A percentile compares a stretch with the other conserved stretches of the same genome.
phyloP scores from a whole-genome alignment of 176 grass and related monocot species.

The Cymbopogon citratus region DNA sequence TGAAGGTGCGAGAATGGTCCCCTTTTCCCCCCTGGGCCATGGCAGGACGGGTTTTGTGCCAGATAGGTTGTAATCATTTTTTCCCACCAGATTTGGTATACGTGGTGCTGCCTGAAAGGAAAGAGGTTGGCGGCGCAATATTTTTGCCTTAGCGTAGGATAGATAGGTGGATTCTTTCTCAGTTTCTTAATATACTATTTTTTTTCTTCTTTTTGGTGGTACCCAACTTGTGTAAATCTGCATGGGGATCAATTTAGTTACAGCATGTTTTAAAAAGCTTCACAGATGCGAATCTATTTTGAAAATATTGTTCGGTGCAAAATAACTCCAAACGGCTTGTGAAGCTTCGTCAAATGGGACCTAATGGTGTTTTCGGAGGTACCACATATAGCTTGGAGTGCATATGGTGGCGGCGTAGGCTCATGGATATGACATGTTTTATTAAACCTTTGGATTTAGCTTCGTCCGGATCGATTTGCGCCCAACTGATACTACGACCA shows the following conservation, averaged over 20 bases:
- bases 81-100: conserved; percentile 5
- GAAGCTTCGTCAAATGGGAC: no score
- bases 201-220: background rate
- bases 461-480: no score
- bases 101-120: conserved; percentile 8
- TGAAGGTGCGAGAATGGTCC: conserved; percentile 11
- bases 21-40: background rate
- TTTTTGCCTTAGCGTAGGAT: conserved; percentile 14
- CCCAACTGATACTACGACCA: no score
- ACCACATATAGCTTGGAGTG: no score
- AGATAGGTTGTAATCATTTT: background rate
- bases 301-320: no score
- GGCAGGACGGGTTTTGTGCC: background rate
- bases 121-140: background rate
- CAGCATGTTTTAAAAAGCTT: no score
- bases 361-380: no score
- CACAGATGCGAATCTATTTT: no score
- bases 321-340: no score
- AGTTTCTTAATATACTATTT: background rate
- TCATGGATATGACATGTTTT: no score
- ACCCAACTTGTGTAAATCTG: conserved; percentile 3
- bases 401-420: no score
- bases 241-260: conserved; percentile 10
- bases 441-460: no score
- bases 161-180: conserved; percentile 1